Percentiles rank a stretch among this genome's conserved stretches.
phyloP scores from a whole-genome alignment of 228 moss, liverwort and hornwort species.

The Sphagnum fallax region DNA sequence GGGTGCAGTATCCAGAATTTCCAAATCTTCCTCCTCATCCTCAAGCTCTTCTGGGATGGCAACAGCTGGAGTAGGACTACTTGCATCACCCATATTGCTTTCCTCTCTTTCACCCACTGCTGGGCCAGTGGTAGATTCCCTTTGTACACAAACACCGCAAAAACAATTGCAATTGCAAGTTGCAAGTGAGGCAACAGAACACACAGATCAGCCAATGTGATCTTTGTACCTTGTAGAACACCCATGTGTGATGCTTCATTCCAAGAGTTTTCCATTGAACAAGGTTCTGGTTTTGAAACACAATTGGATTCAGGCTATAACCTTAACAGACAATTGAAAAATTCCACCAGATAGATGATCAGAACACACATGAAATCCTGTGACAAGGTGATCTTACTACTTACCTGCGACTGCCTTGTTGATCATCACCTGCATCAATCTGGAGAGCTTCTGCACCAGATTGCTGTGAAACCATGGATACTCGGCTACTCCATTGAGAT shows the following conservation, averaged over 20 bases:
- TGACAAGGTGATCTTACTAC: not conserved
- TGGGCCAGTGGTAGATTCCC: not conserved
- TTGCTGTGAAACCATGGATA: not conserved
- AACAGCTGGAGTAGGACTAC: not conserved
- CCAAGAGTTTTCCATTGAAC: too few relatives aligned
- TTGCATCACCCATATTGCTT: not conserved
- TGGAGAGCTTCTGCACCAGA: not conserved
- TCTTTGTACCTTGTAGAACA: too few relatives aligned
- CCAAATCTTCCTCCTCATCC: slow-evolving; percentile 47
- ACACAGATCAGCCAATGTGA: too few relatives aligned
- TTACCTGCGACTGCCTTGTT: slow-evolving; percentile 1
- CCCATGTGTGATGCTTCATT: too few relatives aligned
- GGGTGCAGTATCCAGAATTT: slow-evolving; percentile 37
- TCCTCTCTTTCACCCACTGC: slow-evolving; percentile 9
- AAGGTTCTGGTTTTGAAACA: too few relatives aligned
- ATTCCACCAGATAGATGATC: too few relatives aligned
- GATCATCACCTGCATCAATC: not conserved
- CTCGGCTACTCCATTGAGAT: slow-evolving; percentile 5
- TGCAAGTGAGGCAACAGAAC: too few relatives aligned
- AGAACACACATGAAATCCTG: too few relatives aligned
- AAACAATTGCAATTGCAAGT: not conserved
- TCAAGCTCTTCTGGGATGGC: not conserved
- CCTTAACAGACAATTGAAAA: too few relatives aligned
- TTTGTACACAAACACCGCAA: not conserved
- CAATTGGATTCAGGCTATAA: too few relatives aligned